Base-by-base conservation (phyloP, 2,329 filamentous ascomycete species). In the Mycosphaerella arachidis region DNA sequence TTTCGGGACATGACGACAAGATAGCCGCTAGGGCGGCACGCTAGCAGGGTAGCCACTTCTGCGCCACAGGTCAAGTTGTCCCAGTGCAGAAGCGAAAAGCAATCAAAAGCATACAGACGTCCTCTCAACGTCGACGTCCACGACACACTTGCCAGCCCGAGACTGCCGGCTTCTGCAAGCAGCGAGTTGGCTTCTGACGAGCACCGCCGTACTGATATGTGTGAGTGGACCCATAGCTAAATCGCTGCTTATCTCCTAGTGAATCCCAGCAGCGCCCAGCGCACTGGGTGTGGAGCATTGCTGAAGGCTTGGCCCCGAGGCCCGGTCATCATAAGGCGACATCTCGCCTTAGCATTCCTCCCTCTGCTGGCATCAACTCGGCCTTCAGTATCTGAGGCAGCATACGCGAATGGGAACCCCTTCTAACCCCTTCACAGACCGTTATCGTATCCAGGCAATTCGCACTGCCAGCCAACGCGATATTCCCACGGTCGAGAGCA, bases 351-450 rank as follows among this genome's bases (percentile, higher is more conserved):
- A 27, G 18, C 30, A 13, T 50, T 51, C 48, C 55, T 33, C 53
- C 20, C 50, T 46, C 48, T 54, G 27, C 33, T 20, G 20, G 40
- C 29, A 45, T 52, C 33, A 46, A 37, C 31, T 46, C 53, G 33
- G 43, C 48, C 56, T 53, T 51, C 56, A 48, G 35, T 29, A 43
- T 35, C 29, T 56, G 55, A 57, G 57, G 54, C 24, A 53, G 64
- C 64, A 54, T 59, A 71, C 69, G 66, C 69, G 78, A 79, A 83
- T 83, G 81, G 81, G 81, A 81, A 78, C 82, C 77, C 73, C 78
- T 70, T 75, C 76, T 75, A 79, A 83, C 77, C 75, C 76, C 70
- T 77, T 77, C 72, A 73, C 78, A 77, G 77, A 78, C 75, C 80
- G 78, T 75, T 76, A 79, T 73, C 77, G 79, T 73, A 79, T 77